A percentile compares a stretch with the other conserved stretches of the same genome.
These are phyloP conservation scores for Boletus huronensis DNA, from an alignment of 768 basidiomycete genomes.

Conservation along the genomic window DNA sequence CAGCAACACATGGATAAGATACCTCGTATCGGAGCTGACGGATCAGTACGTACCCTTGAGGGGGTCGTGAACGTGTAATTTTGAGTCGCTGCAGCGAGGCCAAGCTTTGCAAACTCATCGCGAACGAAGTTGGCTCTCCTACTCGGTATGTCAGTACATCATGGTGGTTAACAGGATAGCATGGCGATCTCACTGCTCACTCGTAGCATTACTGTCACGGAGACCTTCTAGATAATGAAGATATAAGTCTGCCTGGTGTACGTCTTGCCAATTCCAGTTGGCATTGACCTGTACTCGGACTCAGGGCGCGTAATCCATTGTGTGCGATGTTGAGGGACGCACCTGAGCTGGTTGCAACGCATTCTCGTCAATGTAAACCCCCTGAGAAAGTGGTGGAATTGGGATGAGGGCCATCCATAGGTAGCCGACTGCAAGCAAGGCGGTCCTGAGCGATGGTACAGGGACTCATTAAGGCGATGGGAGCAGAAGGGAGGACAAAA, in stretches of 20 bases:
- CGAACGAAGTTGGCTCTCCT: slow-evolving; percentile 67
- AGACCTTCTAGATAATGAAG: slow-evolving; percentile 65
- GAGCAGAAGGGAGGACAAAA: background rate
- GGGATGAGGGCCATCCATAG: slow-evolving; percentile 85
- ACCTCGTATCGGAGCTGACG: background rate
- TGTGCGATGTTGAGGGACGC: slow-evolving; percentile 6
- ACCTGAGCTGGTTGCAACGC: slow-evolving; percentile 93
- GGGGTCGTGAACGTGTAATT: slow-evolving; percentile 55
- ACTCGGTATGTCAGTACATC: background rate
- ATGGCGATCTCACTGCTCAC: slow-evolving; percentile 57
- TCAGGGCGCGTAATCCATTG: background rate
- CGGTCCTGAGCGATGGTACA: slow-evolving; percentile 38
- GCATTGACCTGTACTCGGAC: slow-evolving; percentile 67
- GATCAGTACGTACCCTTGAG: slow-evolving; percentile 40
- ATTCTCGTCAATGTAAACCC: slow-evolving; percentile 91
- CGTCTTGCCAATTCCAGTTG: slow-evolving; percentile 90
- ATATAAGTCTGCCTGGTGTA: slow-evolving; percentile 81
- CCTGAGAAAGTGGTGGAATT: slow-evolving; percentile 54
- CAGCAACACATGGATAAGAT: slow-evolving; percentile 4
- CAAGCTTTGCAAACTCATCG: slow-evolving; percentile 68
- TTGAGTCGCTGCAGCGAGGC: slow-evolving; percentile 68
- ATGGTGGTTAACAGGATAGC: background rate
- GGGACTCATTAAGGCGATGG: slow-evolving; percentile 1
- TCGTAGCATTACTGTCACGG: slow-evolving; percentile 59
- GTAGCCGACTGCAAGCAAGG: slow-evolving; percentile 64